Base-by-base conservation (phyloP, 768 basidiomycete genomes). In the Imleria badia region DNA sequence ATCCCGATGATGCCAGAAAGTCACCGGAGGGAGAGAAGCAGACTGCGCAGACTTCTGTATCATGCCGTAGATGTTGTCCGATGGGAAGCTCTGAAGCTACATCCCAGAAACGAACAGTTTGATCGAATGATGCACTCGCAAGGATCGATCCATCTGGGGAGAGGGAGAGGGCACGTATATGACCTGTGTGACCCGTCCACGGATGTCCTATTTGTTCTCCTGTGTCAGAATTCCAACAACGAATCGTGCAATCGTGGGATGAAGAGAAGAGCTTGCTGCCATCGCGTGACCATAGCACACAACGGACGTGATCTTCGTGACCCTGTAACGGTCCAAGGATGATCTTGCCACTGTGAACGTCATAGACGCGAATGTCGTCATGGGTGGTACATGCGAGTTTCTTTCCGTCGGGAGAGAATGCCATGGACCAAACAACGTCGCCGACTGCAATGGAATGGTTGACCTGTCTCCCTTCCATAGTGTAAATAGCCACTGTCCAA, bases 71-170 rank as follows among this genome's bases (percentile, higher is more conserved):
- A 31, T 10, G 23, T n/a, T 43, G 20, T 15, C 22, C 49, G 2
- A 61, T 3, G 0, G 46, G 36, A 15, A 14, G 1, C 1, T 59
- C 55, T 22, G 38, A 48, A 1, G 40, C 10, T 11, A 44, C 2
- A 7, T 54, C 14, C 61, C 60, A 62, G 36, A 62, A 45, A 17
- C 61, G 46, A 30, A 61, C 10, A 1, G 52, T 44, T 5, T 15
- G 0, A 46, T 61, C 60, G 4, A 0, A 2, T 2, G 61, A 61
- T 2, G 40, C 47, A 11, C 60, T 61, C 2, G 61, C 61, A 14
- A 62, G 40, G 22, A 43, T 52, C 0, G 29, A 23, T 7, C 55
- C 61, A 15, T 52, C 44, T 0, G 48, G 34, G 1, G 54, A 56
- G n/a, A 54, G 54, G n/a, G 35, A 26, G 12, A 36, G 46, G 17